Evolutionary conservation across 169 alveolate species (phyloP).

Genomic region (Fabrea salina): DNA sequence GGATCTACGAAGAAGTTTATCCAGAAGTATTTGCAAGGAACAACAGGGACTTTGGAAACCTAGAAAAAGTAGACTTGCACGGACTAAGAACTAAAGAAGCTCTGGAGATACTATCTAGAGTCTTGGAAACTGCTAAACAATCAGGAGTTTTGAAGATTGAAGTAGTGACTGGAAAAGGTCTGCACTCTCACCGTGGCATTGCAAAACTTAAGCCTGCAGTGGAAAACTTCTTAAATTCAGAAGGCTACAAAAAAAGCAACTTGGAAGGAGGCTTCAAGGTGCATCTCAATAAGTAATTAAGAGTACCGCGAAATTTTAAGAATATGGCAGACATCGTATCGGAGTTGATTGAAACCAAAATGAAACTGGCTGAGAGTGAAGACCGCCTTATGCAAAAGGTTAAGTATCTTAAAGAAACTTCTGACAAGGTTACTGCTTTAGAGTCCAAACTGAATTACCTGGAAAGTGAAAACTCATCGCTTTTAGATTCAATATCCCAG

Average conservation of each 20-base stretch:
- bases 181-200: conserved; percentile 3
- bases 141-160: neutral
- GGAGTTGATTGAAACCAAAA: conserved; percentile 4
- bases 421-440: neutral
- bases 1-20: neutral
- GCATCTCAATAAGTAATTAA: too few species aligned
- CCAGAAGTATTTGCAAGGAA: neutral
- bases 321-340: neutral
- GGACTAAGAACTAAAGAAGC: conserved; percentile 16
- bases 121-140: neutral
- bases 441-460: neutral
- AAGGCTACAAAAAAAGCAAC: conserved; percentile 3
- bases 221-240: neutral
- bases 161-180: conserved; percentile 26
- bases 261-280: conserved; percentile 19
- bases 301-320: too few species aligned
- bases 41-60: neutral
- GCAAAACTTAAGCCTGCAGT: conserved; percentile 29
- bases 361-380: neutral
- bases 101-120: neutral
- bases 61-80: conserved; percentile 1
- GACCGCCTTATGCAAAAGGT: neutral
- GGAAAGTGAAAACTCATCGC: neutral
- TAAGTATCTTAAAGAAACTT: neutral
- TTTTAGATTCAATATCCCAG: neutral